Conservation (phyloP, 179 eudicot species). For the Spinacia oleracea region DNA sequence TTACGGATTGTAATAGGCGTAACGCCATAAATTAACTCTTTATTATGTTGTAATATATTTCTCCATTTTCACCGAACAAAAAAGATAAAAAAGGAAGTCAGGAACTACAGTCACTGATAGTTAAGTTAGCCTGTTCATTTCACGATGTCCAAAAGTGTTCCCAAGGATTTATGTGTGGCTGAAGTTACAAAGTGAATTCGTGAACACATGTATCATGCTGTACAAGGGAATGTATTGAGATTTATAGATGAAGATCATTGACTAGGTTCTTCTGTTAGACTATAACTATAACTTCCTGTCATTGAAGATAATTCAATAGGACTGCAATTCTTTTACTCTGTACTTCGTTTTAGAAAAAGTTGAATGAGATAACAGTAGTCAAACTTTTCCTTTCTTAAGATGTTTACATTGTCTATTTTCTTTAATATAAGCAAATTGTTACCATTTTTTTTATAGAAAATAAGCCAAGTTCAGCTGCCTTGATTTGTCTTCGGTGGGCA, state of each 20-base stretch:
- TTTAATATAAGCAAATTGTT: neutral
- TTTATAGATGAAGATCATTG: neutral
- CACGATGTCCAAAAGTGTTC: conserved; percentile 6
- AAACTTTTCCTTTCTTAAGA: neutral
- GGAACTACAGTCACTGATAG: neutral
- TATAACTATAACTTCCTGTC: neutral
- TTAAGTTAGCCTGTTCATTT: neutral
- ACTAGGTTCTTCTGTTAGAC: neutral
- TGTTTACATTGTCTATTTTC: neutral
- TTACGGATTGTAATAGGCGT: too few species aligned
- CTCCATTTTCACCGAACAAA: too few species aligned
- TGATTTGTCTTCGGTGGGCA: neutral
- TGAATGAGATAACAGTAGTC: neutral
- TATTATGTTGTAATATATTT: too few species aligned
- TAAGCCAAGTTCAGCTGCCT: neutral
- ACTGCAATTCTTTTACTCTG: too few species aligned
- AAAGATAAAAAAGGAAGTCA: too few species aligned
- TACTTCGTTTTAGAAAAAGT: neutral
- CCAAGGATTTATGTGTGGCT: neutral
- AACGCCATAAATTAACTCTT: too few species aligned
- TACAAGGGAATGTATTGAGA: neutral
- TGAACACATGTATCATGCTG: neutral
- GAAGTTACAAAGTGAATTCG: neutral
- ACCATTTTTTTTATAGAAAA: neutral
- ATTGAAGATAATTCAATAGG: neutral